These are phyloP conservation scores for Sungouiozyma ichnusensis DNA, from an alignment of 805 yeast species.

Conservation along the genomic window DNA sequence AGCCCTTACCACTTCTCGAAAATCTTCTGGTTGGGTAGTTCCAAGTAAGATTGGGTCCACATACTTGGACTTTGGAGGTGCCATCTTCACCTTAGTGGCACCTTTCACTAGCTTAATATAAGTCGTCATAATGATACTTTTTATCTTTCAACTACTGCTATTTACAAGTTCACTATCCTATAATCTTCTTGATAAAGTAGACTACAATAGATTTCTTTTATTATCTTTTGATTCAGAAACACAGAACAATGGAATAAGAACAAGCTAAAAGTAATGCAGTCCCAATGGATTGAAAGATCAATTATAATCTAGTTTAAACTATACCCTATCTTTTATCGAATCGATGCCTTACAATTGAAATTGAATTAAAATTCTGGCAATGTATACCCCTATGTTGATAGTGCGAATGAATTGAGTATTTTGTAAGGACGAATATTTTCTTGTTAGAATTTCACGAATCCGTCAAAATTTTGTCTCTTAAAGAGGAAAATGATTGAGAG, in stretches of 20 bases:
- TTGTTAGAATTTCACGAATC: not conserved
- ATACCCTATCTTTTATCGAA: too few relatives aligned
- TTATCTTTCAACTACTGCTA: not conserved
- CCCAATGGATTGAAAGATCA: too few relatives aligned
- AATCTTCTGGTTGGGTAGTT: constrained; percentile 34
- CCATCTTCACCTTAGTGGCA: constrained; percentile 70
- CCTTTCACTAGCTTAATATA: constrained; percentile 70
- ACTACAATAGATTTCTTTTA: too few relatives aligned
- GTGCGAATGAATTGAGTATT: not conserved
- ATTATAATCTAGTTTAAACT: too few relatives aligned
- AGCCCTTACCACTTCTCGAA: constrained; percentile 58
- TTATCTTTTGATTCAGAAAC: not conserved
- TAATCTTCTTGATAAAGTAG: too few relatives aligned
- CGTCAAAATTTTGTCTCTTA: not conserved
- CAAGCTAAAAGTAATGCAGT: not conserved
- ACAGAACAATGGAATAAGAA: not conserved
- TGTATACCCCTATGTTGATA: not conserved
- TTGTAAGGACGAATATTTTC: not conserved
- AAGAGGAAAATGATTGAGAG: not conserved
- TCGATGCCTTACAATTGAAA: too few relatives aligned
- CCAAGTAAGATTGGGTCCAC: constrained; percentile 77
- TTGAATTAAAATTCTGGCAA: not conserved
- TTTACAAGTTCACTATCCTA: too few relatives aligned
- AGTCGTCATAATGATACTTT: constrained; percentile 20
- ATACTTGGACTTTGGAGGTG: constrained; percentile 96